phyloP scores from a whole-genome alignment of 257 asterid species.

The Petunia secreta region DNA sequence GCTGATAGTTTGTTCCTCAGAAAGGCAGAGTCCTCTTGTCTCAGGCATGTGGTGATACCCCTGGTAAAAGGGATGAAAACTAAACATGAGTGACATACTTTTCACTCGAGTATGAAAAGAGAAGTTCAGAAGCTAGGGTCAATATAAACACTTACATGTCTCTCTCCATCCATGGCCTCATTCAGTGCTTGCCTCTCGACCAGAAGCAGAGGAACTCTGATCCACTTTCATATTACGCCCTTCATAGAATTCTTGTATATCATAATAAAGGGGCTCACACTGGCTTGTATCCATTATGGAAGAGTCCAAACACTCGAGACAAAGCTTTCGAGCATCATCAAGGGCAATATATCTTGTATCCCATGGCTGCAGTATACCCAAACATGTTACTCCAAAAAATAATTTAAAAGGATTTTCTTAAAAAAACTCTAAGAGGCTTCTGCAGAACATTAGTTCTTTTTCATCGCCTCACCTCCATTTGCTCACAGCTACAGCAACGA shows the following conservation, averaged over 20 bases:
- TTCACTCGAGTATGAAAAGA: background rate
- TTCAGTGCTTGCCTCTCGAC: slow-evolving; percentile 91
- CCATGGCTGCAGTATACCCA: slow-evolving; percentile 55
- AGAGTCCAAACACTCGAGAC: slow-evolving; percentile 92
- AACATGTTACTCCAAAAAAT: slow-evolving; percentile 4
- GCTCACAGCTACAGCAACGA: slow-evolving; percentile 98
- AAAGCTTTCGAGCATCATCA: slow-evolving; percentile 87
- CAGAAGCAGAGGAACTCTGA: slow-evolving; percentile 84
- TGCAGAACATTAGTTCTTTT: slow-evolving; percentile 15
- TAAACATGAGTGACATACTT: background rate
- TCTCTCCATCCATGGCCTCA: slow-evolving; percentile 96
- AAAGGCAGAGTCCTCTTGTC: slow-evolving; percentile 91
- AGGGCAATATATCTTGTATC: slow-evolving; percentile 71
- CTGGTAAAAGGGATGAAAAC: slow-evolving; percentile 44
- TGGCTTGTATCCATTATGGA: slow-evolving; percentile 78
- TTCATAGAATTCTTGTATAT: slow-evolving; percentile 77
- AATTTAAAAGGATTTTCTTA: background rate
- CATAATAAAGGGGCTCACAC: slow-evolving; percentile 86
- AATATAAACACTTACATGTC: slow-evolving; percentile 53
- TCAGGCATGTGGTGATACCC: slow-evolving; percentile 97
- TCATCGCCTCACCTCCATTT: slow-evolving; percentile 72
- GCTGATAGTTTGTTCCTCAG: slow-evolving; percentile 95
- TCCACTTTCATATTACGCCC: slow-evolving; percentile 75
- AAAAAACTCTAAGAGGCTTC: background rate
- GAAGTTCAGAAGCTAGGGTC: background rate